These are phyloP conservation scores for Coniochaeta sp. DNA, from an alignment of 2,329 filamentous ascomycete species.

Conservation along the genomic window DNA sequence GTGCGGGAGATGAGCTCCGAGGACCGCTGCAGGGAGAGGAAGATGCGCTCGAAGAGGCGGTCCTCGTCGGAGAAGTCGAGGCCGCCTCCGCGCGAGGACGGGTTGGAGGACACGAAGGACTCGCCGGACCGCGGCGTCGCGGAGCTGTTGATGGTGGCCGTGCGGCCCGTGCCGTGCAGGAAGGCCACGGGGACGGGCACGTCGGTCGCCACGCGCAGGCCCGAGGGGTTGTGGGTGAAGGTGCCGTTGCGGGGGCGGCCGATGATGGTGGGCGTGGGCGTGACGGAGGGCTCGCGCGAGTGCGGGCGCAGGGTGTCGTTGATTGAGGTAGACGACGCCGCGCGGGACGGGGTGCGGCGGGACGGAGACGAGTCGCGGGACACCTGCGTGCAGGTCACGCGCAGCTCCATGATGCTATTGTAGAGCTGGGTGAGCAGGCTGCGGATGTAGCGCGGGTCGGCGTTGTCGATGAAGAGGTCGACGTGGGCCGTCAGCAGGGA, in stretches of 20 bases:
- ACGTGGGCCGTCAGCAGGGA: constrained; percentile 53
- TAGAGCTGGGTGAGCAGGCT: constrained; percentile 57
- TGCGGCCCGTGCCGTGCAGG: constrained; percentile 41
- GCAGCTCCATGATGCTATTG: constrained; percentile 61
- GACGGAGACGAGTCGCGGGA: constrained; percentile 9
- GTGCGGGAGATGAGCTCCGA: constrained; percentile 66
- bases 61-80: constrained; percentile 72
- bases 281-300: constrained; percentile 43
- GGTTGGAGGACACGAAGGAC: constrained; percentile 58
- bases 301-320: constrained; percentile 44
- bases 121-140: constrained; percentile 73
- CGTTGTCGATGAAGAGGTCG: constrained; percentile 57
- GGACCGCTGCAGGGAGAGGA: constrained; percentile 65
- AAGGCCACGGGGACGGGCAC: constrained; percentile 36
- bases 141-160: constrained; percentile 40
- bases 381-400: constrained; percentile 39
- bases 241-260: constrained; percentile 28
- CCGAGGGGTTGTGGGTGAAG: constrained; percentile 41
- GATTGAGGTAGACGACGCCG: constrained; percentile 13
- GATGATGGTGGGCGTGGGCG: constrained; percentile 37
- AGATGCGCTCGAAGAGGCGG: constrained; percentile 74
- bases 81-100: constrained; percentile 40
- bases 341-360: constrained; percentile 15
- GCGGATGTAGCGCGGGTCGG: constrained; percentile 59
- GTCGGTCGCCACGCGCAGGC: constrained; percentile 51